phyloP scores from a whole-genome alignment of 2,329 filamentous ascomycete genomes.

The Botrytis hyacinthi region DNA sequence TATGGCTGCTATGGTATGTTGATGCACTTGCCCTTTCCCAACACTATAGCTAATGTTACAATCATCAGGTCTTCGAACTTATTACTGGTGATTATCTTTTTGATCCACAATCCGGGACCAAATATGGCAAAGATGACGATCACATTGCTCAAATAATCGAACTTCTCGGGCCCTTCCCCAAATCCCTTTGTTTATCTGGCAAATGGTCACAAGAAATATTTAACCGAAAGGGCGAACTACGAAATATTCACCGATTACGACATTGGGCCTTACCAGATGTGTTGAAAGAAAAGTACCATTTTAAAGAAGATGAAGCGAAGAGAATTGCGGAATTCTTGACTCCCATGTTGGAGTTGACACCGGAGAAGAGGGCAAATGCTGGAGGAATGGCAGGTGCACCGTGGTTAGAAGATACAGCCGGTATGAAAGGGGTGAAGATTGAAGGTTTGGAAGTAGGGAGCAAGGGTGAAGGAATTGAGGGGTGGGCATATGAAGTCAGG shows the following conservation, averaged over 20 bases:
- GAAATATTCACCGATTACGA: constrained; percentile 93
- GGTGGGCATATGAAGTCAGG: constrained; percentile 88
- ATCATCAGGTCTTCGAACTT: constrained; percentile 79
- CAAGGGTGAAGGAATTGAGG: constrained; percentile 87
- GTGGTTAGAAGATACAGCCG: constrained; percentile 81
- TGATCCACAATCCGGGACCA: constrained; percentile 95
- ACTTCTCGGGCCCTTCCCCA: constrained; percentile 88
- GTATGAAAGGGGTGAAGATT: constrained; percentile 79
- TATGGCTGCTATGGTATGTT: constrained; percentile 94
- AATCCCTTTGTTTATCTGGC: constrained; percentile 83
- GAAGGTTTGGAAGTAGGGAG: constrained; percentile 73
- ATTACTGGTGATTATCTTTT: constrained; percentile 99
- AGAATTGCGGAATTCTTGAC: constrained; percentile 78
- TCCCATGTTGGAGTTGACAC: constrained; percentile 87
- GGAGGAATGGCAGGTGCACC: constrained; percentile 87
- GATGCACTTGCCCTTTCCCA: not conserved
- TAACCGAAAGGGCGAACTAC: constrained; percentile 93
- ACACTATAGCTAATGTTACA: constrained; percentile 4
- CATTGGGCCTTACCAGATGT: constrained; percentile 96
- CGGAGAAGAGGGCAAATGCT: constrained; percentile 87
- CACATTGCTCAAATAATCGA: constrained; percentile 99
- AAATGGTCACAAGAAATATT: constrained; percentile 99
- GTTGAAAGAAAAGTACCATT: constrained; percentile 94
- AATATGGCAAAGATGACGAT: constrained; percentile 99
- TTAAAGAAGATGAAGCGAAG: constrained; percentile 76